Base-by-base conservation (phyloP, 495 filamentous ascomycete genomes). In the Penicillium bovifimosum region DNA sequence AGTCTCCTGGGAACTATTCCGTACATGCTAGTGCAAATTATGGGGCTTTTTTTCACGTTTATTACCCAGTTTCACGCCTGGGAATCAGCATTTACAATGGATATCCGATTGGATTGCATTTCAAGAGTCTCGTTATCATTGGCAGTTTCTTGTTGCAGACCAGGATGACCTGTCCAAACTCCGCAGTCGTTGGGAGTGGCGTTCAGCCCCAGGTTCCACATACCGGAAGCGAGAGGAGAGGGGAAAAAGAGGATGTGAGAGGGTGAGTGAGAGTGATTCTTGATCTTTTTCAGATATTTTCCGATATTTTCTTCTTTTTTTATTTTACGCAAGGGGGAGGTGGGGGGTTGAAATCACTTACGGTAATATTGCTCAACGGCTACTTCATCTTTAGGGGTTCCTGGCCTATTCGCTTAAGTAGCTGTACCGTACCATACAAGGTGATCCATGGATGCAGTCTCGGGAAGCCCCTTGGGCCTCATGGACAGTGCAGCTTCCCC, bases 171-270 rank as follows among this genome's bases (percentile, higher is more conserved):
- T 39, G 29, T 29, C 52, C 32, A 34, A 34, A 11, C 32, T 34
- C 43, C 48, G 43, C 36, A 45, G 50, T 59, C 24, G 28, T 56
- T 31, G 42, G 42, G 45, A 17, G 55, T 64, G 59, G 62, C 59
- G 59, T 40, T 60, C 59, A 58, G 62, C 60, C 62, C 55, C 60
- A 56, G 56, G 47, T 36, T 63, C 55, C 54, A 59, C 56, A 47
- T 54, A 35, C 52, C 36, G 38, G 34, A 47, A 47, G 50, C 38
- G 54, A 53, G 47, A 35, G 8, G 6, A 28, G 27, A 31, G 18
- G 36, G 14, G 24, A 32, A 27, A 26, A 20, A 35, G 46, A 33
- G 9, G 14, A 34, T 11, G 20, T 10, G 24, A 20, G 4, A 13
- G 11, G 5, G 10, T 17, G 8, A 2, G 32, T 11, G 44, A 42